Evolutionary conservation across 495 filamentous ascomycete species (phyloP).

Genomic region (Penicillium simplicissimum): DNA sequence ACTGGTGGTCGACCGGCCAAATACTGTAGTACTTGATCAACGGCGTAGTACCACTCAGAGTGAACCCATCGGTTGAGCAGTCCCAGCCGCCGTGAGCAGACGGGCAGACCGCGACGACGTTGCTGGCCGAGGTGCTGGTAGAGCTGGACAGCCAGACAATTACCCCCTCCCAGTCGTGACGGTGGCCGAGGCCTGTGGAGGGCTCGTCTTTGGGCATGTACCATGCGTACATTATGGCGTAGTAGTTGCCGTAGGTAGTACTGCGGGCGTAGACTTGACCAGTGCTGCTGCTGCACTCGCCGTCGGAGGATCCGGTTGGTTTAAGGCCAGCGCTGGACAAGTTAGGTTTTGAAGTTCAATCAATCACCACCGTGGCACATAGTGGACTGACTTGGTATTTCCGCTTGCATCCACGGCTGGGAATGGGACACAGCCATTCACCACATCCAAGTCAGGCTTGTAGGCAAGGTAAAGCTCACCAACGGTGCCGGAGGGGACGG

Average conservation of each 20-base stretch:
- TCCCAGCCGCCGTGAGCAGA: slow-evolving; percentile 55
- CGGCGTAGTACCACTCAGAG: slow-evolving; percentile 39
- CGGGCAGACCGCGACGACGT: slow-evolving; percentile 52
- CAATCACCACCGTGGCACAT: no score
- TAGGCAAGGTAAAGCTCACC: slow-evolving; percentile 51
- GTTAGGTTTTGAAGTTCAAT: neutral
- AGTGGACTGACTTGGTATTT: slow-evolving; percentile 44
- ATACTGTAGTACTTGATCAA: slow-evolving; percentile 50
- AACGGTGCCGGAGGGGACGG: slow-evolving; percentile 41
- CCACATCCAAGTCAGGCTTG: slow-evolving; percentile 51
- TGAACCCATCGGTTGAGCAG: slow-evolving; percentile 42
- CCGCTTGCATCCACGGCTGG: slow-evolving; percentile 52
- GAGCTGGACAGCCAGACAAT: slow-evolving; percentile 47
- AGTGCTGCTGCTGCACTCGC: slow-evolving; percentile 44
- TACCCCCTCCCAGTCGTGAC: slow-evolving; percentile 55
- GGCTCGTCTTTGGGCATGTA: slow-evolving; percentile 53
- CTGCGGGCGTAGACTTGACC: slow-evolving; percentile 54
- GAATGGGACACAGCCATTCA: slow-evolving; percentile 57
- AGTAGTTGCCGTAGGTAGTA: slow-evolving; percentile 29
- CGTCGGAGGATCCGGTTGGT: slow-evolving; percentile 36
- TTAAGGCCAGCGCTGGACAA: slow-evolving; percentile 40
- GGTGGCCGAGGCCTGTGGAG: slow-evolving; percentile 45
- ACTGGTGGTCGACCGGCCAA: slow-evolving; percentile 53
- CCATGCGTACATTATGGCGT: slow-evolving; percentile 57
- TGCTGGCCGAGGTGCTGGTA: slow-evolving; percentile 37